Evolutionary conservation across 306 rosid species (phyloP), one percentile per base, ranked within the genome.

Genomic region (Argentina anserina): DNA sequence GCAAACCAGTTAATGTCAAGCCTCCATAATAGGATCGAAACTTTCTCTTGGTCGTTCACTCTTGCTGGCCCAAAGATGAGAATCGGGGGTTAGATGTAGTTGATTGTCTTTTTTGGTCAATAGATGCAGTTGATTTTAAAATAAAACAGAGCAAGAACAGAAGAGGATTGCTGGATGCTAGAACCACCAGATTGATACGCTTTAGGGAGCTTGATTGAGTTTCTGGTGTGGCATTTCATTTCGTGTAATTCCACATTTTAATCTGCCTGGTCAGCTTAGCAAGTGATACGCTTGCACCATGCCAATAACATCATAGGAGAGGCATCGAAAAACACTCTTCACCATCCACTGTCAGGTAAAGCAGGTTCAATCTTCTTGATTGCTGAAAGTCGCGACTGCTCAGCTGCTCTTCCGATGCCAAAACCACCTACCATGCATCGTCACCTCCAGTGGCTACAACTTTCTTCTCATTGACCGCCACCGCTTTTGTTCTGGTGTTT

Each of bases 381-480:
- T 91, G 97, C 82, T 89, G 97, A 65, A 85, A 93, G 83, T 91
- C 89, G 79, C 91, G 94, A 61, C 98, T 94, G 62, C 98, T 93
- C 86, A 85, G 55, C 97, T 94, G 61, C 98, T 93, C 86, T 86
- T 90, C 98, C 97, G 91, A 47, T 91, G 97, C 98, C 98, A 87
- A 81, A 93, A 91, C 98, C 96, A 91, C 76, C 98, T 93, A 67
- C 94, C 97, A 46, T 33, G 34, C 34, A 33, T 91, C 88, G 87
- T 93, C 98, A 78, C 97, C 98, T 93, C 96, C 98, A 25, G 92
- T 89, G 69, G 79, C 97, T 87, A 90, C 65, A 66, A 93, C 92
- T 25, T 96, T 94, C 25, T 93, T 97, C 66, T 93, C 96, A 63
- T 93, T 90, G 84, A 93, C 97, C 55, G 97, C 90, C 97, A 89